Evolutionary conservation across 2,329 filamentous ascomycete species (phyloP), one percentile per base, ranked within the genome.

Genomic region (Harringtonia lauricola): DNA sequence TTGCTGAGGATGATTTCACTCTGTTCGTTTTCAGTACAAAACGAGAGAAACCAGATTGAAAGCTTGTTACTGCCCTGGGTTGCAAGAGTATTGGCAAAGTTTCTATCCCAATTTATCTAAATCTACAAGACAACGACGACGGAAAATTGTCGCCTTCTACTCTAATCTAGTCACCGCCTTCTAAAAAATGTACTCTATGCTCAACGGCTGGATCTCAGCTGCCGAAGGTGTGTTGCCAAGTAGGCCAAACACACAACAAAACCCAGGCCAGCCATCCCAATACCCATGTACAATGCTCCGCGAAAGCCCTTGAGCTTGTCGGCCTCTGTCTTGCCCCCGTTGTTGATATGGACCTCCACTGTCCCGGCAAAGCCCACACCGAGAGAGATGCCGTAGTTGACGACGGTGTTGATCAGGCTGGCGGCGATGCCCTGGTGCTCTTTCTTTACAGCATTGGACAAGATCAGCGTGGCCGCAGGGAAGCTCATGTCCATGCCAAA

Each of bases 341-440:
- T 33, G 33, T 55, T 54, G 0, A 65, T 53, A 4, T 64, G 59
- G 0, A 59, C 57, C 52, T 83, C 76, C 2, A 82, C 70, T 0
- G 76, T 83, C 0, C 77, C 79, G 0, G 79, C 80, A 38, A 86
- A 70, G 0, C 80, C 81, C 0, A 86, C 63, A 0, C 76, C 78
- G 3, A 84, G 58, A 1, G 74, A 76, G 31, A 84, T 82, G 46
- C 71, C 72, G 55, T 84, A 85, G 56, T 85, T 83, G 47, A 83
- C 72, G 13, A 81, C 65, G 0, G 79, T 82, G 47, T 71, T 76
- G 34, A 82, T 72, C 12, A 83, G 55, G n/a, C 68, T 74, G 7
- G 64, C 66, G 0, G 58, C 67, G 9, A 70, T 64, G 2, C 68
- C 67, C 49, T 71, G 66, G 43, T 72, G 60, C 33, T 67, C 59